Conservation (phyloP, 495 filamentous ascomycete species). For the Aspergillus bertholletiae region DNA sequence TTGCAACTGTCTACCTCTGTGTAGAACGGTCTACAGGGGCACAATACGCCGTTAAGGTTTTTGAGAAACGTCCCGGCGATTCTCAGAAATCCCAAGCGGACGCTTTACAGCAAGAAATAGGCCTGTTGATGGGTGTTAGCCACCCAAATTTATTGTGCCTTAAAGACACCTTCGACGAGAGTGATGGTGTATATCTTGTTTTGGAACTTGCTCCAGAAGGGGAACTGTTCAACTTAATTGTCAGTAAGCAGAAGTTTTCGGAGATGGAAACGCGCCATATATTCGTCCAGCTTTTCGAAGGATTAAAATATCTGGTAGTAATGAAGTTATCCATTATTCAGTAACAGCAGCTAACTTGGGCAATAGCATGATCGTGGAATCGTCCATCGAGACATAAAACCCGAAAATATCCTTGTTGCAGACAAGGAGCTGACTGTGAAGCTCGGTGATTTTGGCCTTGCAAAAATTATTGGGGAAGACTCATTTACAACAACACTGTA, state of each 20-base stretch:
- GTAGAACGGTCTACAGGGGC: constrained; percentile 79
- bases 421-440: constrained; percentile 85
- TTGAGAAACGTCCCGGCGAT: constrained; percentile 73
- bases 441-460: constrained; percentile 93
- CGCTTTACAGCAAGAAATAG: constrained; percentile 90
- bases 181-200: constrained; percentile 85
- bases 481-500: constrained; percentile 94
- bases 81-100: constrained; percentile 81
- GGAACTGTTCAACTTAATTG: constrained; percentile 92
- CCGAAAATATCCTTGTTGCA: constrained; percentile 90
- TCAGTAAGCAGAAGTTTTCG: constrained; percentile 79
- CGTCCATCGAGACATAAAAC: constrained; percentile 98
- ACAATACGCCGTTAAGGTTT: constrained; percentile 90
- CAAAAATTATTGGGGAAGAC: constrained; percentile 98
- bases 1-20: constrained; percentile 91
- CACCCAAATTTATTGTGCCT: constrained; percentile 94
- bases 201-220: constrained; percentile 89
- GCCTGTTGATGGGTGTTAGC: constrained; percentile 90
- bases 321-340: not conserved
- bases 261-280: constrained; percentile 82
- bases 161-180: constrained; percentile 93
- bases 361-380: constrained; percentile 91
- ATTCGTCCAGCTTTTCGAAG: constrained; percentile 89
- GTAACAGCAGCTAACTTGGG: constrained; percentile 30
- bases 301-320: constrained; percentile 87